phyloP scores from a whole-genome alignment of 805 yeast genomes.

The Lipomyces lipofer region DNA sequence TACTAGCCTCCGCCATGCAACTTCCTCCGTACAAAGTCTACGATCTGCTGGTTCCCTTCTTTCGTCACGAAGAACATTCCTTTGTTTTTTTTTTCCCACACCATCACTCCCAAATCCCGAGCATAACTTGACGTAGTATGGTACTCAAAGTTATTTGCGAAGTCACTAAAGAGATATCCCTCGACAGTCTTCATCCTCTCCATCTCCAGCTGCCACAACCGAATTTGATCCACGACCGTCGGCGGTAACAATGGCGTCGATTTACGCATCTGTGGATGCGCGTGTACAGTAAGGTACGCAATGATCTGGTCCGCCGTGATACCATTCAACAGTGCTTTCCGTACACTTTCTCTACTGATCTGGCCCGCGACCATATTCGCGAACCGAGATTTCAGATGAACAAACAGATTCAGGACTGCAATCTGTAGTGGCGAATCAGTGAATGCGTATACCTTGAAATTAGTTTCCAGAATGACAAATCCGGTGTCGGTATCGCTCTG shows the following conservation, averaged over 20 bases:
- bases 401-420: slow-evolving; percentile 86
- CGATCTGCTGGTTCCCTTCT: slow-evolving; percentile 85
- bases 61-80: slow-evolving; percentile 80
- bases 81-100: slow-evolving; percentile 78
- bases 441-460: slow-evolving; percentile 71
- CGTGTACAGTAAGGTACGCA: slow-evolving; percentile 83
- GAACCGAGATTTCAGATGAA: slow-evolving; percentile 80
- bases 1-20: slow-evolving; percentile 5
- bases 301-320: slow-evolving; percentile 95
- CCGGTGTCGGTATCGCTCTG: slow-evolving; percentile 47
- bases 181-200: slow-evolving; percentile 85
- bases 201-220: slow-evolving; percentile 92
- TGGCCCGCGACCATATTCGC: slow-evolving; percentile 92
- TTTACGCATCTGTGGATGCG: slow-evolving; percentile 87
- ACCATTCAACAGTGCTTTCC: slow-evolving; percentile 81
- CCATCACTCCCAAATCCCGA: slow-evolving; percentile 81
- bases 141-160: slow-evolving; percentile 73
- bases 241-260: slow-evolving; percentile 76
- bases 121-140: slow-evolving; percentile 74
- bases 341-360: slow-evolving; percentile 85
- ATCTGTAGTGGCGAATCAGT: slow-evolving; percentile 80
- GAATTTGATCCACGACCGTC: slow-evolving; percentile 94
- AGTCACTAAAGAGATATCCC: slow-evolving; percentile 87
- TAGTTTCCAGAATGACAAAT: slow-evolving; percentile 85
- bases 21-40: slow-evolving; percentile 77